Base-by-base conservation (phyloP, 1,139 yeast species). In the Yamadazyma mexicana region DNA sequence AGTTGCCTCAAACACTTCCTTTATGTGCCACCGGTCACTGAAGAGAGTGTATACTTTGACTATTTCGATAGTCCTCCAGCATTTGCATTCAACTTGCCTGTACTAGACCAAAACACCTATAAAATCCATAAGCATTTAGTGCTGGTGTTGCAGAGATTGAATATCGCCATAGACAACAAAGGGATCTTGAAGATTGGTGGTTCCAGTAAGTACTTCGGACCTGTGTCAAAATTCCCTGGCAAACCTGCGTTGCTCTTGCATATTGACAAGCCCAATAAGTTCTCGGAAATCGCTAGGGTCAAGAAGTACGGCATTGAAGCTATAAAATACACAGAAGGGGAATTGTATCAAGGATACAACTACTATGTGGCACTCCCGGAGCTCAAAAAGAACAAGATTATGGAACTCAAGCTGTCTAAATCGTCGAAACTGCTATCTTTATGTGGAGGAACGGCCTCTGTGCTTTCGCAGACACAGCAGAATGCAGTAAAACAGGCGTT, bases 241-340 rank as follows among this genome's bases (percentile, higher is more conserved):
- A 27, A 12, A 38, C 36, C 31, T 34, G 31, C 60, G 4, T 39
- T 52, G 10, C 40, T 62, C 22, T 25, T 64, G 5, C 59, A 59
- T 24, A 40, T 69, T 7, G 50, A 55, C 14, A 62, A 61, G 38
- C 73, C 73, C 0, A 66, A 61, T 36, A 59, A 58, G 33, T 59
- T 49, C 37, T 56, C 66, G 0, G 52, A 50, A 8, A 42, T 43
- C 5, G 31, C 29, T 4, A 48, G 70, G 9, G 42, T 61, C 10
- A 51, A 52, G 17, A 45, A 52, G 20, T 56, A 47, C 39, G 75
- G 75, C 0, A 39, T 68, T 6, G 51, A 47, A 18, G 17, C 5
- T 28, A 8, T 24, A 5, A 17, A 23, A 22, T 18, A 14, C 32
- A 31, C n/a, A 17, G 35, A 31, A 8, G 27, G 10, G 4, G 16